Base-by-base conservation (phyloP, 495 filamentous ascomycete species). In the Lentithecium fluviatile region DNA sequence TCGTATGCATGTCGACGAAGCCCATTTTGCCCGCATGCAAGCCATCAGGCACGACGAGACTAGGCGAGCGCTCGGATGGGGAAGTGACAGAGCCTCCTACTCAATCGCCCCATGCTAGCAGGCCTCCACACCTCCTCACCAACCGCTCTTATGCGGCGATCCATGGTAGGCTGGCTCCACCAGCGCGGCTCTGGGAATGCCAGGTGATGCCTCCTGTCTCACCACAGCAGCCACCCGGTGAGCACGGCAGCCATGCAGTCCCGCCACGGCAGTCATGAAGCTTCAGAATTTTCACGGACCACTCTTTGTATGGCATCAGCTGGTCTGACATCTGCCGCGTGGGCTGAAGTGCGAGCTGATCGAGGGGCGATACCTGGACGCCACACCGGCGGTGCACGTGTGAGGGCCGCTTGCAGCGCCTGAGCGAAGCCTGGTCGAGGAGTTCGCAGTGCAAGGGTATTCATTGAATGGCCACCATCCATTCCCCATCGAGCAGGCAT, bases 21-120 rank as follows among this genome's bases (percentile, higher is more conserved):
- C n/a, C n/a, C n/a, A n/a, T n/a, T n/a, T n/a, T n/a, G n/a, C 17
- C n/a, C 38, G 2, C 2, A 45, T 63, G 60, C 60, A 57, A 19
- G 45, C 19, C n/a, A 21, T 45, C 40, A 47, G 60, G 60, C 46
- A 52, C 34, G 40, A 37, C 20, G n/a, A 42, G 24, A 40, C 52
- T 25, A 32, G 52, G 51, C 47, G 21, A 5, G 43, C 58, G 64
- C 64, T 66, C 64, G 58, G 58, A 58, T 62, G 64, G 64, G 64
- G 64, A 62, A 66, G 6, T 15, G 25, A 48, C 56, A 60, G 62
- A 65, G 62, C 62, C 62, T 65, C 62, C 20, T 50, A 8, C 32
- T 50, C 48, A 40, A 13, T 53, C n/a, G 13, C 34, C 47, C 25
- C 47, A 50, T 21, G n/a, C n/a, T n/a, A n/a, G n/a, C 37, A 24